Evolutionary conservation across 306 rosid genomes (phyloP), one percentile per base, ranked within the genome.

Genomic region (Cucurbita argyrosperma): DNA sequence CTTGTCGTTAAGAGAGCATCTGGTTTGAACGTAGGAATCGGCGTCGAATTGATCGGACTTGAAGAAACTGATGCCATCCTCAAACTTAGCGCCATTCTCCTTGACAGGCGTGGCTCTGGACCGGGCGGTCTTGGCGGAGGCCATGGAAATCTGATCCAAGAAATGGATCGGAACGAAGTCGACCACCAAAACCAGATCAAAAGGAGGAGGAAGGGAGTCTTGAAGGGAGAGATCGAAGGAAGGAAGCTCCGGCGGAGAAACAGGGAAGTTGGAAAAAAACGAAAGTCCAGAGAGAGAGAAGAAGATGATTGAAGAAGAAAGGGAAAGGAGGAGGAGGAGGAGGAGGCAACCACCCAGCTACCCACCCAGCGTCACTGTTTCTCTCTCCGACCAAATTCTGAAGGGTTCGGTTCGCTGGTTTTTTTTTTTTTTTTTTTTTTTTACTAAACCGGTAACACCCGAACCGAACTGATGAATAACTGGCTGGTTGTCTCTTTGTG

Each of bases 41-140:
- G 97, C 88, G 14, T 95, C 99, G 64, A 95, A 95, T 80, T 85
- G 81, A 15, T 95, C 97, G 39, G 96, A 81, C 96, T 86, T 91
- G 88, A 95, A 95, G 26, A 86, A 80, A 84, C 71, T 86, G 74
- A 95, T 87, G 30, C 93, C 92, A 64, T 95, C 96, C 74, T 95
- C 97, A 16, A 91, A 89, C 85, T 88, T 89, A 2, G 76, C 74
- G 72, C 91, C 97, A 57, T 85, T 89, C 75, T 95, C 97, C 80
- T 89, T 91, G 8, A 66, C 83, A 76, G 83, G 76, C 19, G 87
- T 64, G 38, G 81, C 79, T 78, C 95, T 83, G 6, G 96, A 82
- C 81, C 99, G 91, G 30, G 91, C 83, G 35, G 89, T 79, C 96
- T 88, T 95, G 84, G 58, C 90, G 79, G 90, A 70, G 64, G 96